Percentiles rank a stretch among this genome's conserved stretches.
Evolutionary conservation across 306 rosid species (phyloP).

Genomic region (Casuarina equisetifolia): DNA sequence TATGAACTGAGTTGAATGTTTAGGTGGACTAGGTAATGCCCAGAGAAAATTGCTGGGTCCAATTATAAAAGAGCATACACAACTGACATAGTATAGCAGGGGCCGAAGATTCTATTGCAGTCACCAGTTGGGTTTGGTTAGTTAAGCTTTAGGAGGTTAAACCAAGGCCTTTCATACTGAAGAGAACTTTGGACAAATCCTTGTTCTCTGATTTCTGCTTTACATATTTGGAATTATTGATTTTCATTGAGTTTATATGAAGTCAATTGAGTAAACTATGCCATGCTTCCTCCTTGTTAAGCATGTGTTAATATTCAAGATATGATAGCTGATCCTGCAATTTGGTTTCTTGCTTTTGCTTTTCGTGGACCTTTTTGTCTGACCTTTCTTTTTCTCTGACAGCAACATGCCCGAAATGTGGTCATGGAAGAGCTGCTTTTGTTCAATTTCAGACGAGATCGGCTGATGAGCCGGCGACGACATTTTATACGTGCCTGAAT

Average conservation of each 20-base stretch:
- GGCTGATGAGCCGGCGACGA: slow-evolving; percentile 71
- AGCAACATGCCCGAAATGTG: slow-evolving; percentile 58
- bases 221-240: neutral
- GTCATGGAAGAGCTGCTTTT: slow-evolving; percentile 46
- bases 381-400: neutral
- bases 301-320: neutral
- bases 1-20: neutral
- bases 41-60: neutral
- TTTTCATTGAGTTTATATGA: neutral
- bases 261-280: neutral
- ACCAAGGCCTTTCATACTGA: neutral
- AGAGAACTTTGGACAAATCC: neutral
- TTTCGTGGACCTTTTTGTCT: neutral
- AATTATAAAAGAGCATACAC: neutral
- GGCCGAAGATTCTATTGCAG: neutral
- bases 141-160: neutral
- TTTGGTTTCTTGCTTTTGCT: neutral
- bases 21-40: neutral
- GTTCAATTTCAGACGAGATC: slow-evolving; percentile 59
- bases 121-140: neutral
- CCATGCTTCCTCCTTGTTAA: slow-evolving; percentile 2
- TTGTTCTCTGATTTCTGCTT: neutral
- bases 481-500: slow-evolving; percentile 55
- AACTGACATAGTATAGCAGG: neutral
- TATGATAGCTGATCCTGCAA: neutral